phyloP scores from a whole-genome alignment of 164 flowering plant species.

The Annona cherimola region DNA sequence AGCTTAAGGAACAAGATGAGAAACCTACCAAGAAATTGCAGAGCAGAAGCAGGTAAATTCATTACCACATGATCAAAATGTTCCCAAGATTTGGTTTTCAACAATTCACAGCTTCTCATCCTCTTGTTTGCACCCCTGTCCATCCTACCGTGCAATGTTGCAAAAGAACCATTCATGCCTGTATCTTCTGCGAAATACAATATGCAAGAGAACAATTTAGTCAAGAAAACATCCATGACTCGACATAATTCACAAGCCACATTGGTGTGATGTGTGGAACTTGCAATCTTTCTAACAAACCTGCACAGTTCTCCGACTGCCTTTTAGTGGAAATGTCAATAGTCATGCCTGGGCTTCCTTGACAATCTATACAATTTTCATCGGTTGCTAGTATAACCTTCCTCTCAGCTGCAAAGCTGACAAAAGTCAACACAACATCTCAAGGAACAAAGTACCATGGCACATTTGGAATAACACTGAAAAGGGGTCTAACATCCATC shows the following conservation, averaged over 20 bases:
- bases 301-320: constrained; percentile 37
- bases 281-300: constrained; percentile 19
- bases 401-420: constrained; percentile 21
- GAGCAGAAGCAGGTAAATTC: constrained; percentile 98
- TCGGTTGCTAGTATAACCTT: constrained; percentile 18
- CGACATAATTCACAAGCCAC: neutral
- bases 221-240: neutral
- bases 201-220: neutral
- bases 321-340: constrained; percentile 42
- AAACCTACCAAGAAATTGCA: constrained; percentile 69
- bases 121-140: constrained; percentile 54
- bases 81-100: constrained; percentile 64
- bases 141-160: constrained; percentile 19
- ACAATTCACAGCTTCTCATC: constrained; percentile 35
- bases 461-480: neutral
- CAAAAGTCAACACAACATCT: constrained; percentile 3
- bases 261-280: neutral
- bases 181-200: constrained; percentile 35
- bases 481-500: too few relatives aligned
- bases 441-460: neutral
- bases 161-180: constrained; percentile 18
- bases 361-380: constrained; percentile 15
- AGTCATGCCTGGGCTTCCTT: constrained; percentile 18
- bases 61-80: constrained; percentile 91
- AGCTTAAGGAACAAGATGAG: neutral